Evolutionary conservation across 1,139 yeast genomes (phyloP).

Genomic region (Scheffersomyces cryptocercus): DNA sequence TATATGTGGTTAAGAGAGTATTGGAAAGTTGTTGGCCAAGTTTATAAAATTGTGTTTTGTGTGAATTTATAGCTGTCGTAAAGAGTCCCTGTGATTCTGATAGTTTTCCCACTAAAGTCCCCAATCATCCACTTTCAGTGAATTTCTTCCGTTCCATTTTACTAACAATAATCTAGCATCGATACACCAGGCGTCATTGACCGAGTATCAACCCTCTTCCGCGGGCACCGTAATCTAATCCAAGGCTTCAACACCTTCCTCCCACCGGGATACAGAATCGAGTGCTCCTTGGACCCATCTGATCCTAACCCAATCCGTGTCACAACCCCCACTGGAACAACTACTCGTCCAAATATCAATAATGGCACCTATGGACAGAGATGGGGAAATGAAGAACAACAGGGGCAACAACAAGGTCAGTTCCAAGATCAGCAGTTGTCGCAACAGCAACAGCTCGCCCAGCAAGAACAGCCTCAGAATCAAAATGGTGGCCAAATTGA

Average conservation of each 20-base stretch:
- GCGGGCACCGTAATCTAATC: conserved; percentile 89
- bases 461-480: conserved; percentile 17
- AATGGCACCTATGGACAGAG: conserved; percentile 23
- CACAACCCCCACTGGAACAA: conserved; percentile 92
- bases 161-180: conserved; percentile 47
- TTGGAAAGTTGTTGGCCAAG: too few species aligned
- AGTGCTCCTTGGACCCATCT: conserved; percentile 84
- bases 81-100: too few species aligned
- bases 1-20: too few species aligned
- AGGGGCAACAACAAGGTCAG: conserved; percentile 17
- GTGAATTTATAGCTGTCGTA: too few species aligned
- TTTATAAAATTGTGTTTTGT: too few species aligned
- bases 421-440: conserved; percentile 8
- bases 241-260: conserved; percentile 97
- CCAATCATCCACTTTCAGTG: too few species aligned
- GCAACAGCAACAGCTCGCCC: conserved; percentile 25
- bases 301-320: conserved; percentile 94
- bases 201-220: conserved; percentile 83
- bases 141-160: background rate
- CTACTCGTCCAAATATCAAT: conserved; percentile 53
- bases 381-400: conserved; percentile 26
- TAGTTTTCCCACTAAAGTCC: too few species aligned
- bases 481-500: conserved; percentile 79
- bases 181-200: conserved; percentile 99
- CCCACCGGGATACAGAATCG: conserved; percentile 95